Percentiles rank a stretch among this genome's conserved stretches.
These are phyloP conservation scores for Tulasnella sp. DNA, from an alignment of 768 basidiomycete genomes.

Conservation along the genomic window DNA sequence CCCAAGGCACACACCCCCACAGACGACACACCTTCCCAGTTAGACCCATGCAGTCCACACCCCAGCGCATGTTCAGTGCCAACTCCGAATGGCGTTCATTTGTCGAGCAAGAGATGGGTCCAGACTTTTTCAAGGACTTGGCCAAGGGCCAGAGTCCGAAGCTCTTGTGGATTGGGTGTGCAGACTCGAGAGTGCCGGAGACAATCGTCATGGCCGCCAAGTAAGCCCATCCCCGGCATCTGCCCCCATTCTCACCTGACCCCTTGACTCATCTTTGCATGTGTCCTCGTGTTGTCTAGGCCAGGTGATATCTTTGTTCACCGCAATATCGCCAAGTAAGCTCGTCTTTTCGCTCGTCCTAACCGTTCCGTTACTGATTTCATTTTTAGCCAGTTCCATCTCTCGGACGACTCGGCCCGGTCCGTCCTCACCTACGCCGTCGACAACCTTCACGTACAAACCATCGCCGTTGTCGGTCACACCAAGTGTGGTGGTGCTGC, in stretches of 20 bases:
- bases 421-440: constrained; percentile 75
- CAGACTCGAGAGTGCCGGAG: constrained; percentile 84
- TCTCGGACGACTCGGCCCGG: constrained; percentile 63
- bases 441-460: constrained; percentile 62
- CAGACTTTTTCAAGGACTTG: constrained; percentile 57
- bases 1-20: neutral
- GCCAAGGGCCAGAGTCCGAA: constrained; percentile 66
- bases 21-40: neutral
- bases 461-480: constrained; percentile 73
- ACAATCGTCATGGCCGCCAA: constrained; percentile 59
- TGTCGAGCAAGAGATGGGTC: constrained; percentile 48
- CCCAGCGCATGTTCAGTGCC: constrained; percentile 29
- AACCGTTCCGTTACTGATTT: constrained; percentile 38
- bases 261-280: constrained; percentile 33
- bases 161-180: constrained; percentile 34
- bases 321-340: constrained; percentile 81
- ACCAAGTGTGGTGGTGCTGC: constrained; percentile 74
- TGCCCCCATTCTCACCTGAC: neutral
- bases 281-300: neutral
- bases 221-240: neutral
- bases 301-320: constrained; percentile 83
- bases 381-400: constrained; percentile 62
- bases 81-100: constrained; percentile 71
- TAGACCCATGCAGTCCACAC: neutral
- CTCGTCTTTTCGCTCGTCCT: constrained; percentile 34